These are phyloP conservation scores for Gautieria morchelliformis DNA, from an alignment of 768 basidiomycete species.

Conservation along the genomic window DNA sequence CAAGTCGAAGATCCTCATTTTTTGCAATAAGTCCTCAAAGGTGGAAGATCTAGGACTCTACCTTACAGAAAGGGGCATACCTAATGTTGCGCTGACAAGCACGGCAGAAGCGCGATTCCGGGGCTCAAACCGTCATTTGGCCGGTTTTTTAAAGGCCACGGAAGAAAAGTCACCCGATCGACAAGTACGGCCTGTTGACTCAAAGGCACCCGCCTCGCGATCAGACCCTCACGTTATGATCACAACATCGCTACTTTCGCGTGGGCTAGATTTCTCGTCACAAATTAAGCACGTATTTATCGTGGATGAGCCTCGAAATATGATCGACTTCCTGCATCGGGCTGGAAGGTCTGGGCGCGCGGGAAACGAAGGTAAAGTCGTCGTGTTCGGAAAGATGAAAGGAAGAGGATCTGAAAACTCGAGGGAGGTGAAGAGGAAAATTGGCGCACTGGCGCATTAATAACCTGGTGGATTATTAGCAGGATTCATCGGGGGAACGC, in stretches of 20 bases:
- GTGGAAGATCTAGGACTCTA: conserved; percentile 53
- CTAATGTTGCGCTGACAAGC: conserved; percentile 57
- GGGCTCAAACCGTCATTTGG: conserved; percentile 70
- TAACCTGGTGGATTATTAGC: too few relatives aligned
- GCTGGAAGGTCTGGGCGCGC: conserved; percentile 79
- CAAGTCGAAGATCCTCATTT: conserved; percentile 66
- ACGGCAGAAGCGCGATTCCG: conserved; percentile 44
- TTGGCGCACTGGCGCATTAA: conserved; percentile 29
- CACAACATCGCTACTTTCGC: conserved; percentile 84
- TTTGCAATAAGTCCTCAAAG: conserved; percentile 69
- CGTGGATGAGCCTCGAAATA: conserved; percentile 79
- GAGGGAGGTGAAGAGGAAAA: conserved; percentile 41
- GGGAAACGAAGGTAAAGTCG: conserved; percentile 58
- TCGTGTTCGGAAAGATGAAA: conserved; percentile 63
- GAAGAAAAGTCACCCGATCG: neutral
- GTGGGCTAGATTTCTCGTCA: conserved; percentile 82
- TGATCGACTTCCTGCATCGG: conserved; percentile 87
- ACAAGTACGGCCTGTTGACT: neutral
- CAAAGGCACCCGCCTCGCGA: conserved; percentile 10
- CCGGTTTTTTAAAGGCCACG: conserved; percentile 50
- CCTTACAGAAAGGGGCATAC: conserved; percentile 51
- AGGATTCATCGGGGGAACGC: too few relatives aligned
- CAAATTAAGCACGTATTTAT: conserved; percentile 76
- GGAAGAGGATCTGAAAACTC: conserved; percentile 51
- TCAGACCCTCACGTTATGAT: conserved; percentile 59